These are phyloP conservation scores for Penicillium sp. DNA, from an alignment of 2,329 filamentous ascomycete genomes.

Conservation along the genomic window DNA sequence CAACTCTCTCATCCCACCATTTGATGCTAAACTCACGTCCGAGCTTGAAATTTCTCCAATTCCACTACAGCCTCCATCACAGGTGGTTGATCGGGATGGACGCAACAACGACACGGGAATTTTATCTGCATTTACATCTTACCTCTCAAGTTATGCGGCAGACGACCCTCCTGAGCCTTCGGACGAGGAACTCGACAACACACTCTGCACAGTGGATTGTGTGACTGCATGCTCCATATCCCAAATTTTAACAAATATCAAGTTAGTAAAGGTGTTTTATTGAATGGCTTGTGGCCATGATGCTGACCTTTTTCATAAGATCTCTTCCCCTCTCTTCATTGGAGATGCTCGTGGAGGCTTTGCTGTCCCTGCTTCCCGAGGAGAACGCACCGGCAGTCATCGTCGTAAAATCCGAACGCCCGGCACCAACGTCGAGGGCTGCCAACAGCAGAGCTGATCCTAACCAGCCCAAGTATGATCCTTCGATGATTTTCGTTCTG, in stretches of 20 bases:
- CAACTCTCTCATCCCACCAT: constrained; percentile 86
- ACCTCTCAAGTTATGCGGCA: constrained; percentile 97
- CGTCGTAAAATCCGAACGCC: constrained; percentile 81
- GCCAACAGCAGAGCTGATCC: constrained; percentile 59
- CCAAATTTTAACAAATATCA: constrained; percentile 78
- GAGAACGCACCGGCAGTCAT: constrained; percentile 79
- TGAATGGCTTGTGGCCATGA: constrained; percentile 3
- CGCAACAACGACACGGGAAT: constrained; percentile 78
- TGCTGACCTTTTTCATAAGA: constrained; percentile 43
- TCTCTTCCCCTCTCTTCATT: constrained; percentile 61
- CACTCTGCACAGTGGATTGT: constrained; percentile 89
- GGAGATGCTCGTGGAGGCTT: constrained; percentile 64
- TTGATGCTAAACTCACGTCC: constrained; percentile 65
- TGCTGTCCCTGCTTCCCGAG: constrained; percentile 84
- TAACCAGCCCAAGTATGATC: constrained; percentile 71
- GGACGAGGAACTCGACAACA: constrained; percentile 94
- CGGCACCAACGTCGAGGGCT: constrained; percentile 58
- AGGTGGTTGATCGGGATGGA: constrained; percentile 84
- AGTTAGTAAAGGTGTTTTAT: constrained; percentile 52
- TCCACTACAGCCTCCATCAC: constrained; percentile 84
- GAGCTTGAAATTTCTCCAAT: constrained; percentile 74
- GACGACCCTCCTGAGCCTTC: constrained; percentile 97
- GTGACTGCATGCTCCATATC: constrained; percentile 85
- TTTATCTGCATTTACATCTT: constrained; percentile 91
- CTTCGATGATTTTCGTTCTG: constrained; percentile 82